Evolutionary conservation across 345 rosid species (phyloP), one percentile per base, ranked within the genome.

Genomic region (Passiflora organensis): DNA sequence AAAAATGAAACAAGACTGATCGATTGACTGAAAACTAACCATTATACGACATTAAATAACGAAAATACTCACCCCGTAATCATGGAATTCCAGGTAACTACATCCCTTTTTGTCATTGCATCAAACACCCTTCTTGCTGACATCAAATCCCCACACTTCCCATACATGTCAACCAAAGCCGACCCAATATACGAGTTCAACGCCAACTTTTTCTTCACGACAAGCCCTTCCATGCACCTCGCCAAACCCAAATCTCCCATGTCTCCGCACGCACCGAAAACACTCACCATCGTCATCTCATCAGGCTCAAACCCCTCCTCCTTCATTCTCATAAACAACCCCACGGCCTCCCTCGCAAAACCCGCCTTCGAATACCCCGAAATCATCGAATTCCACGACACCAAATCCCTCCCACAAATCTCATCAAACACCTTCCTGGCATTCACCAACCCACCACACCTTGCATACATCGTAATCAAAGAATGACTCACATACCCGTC

Each of bases 351-450:
- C 21, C 32, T 68, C 0, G 84, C 75, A 44, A 65, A 56, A 10
- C 97, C 96, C 81, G 72, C 76, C 56, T 76, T 72, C 22, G 87
- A 72, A 64, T 85, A 87, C 68, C 89, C 96, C 0, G 96, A 82
- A 53, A 91, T 85, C 95, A 91, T 85, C 5, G 96, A 87, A 70
- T 85, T 85, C 97, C 96, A 91, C 0, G 96, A 83, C 50, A 91
- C 95, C 63, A 71, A 53, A 72, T 78, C 89, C 53, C 68, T 78
- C 2, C 67, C 74, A 47, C 36, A 46, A 70, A 84, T 85, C 82
- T 78, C 89, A 53, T 85, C 87, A 32, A 91, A 91, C 77, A 85
- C 80, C 64, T 77, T 83, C 36, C 87, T 82, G 2, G 95, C 89
- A 60, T 15, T 25, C 0, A 2, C 56, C 45, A 76, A 16, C 2